phyloP scores from a whole-genome alignment of 768 basidiomycete genomes.

The Mycena latifolia region DNA sequence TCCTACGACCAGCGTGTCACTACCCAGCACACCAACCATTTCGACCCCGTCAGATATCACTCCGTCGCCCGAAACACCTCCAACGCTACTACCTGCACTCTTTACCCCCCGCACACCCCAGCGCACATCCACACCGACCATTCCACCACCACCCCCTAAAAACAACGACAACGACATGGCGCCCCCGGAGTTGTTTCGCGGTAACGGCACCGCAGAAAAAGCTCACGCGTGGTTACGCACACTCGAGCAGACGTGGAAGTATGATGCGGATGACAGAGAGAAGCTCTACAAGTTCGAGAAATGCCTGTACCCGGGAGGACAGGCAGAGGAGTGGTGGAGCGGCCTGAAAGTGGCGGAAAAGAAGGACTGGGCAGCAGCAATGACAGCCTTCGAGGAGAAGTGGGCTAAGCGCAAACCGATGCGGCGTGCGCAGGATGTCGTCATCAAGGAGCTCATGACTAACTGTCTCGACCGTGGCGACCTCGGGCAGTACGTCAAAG shows the following conservation, averaged over 20 bases:
- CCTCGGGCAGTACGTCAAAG: neutral
- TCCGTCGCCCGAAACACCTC: neutral
- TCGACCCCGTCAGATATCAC: neutral
- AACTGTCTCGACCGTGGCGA: neutral
- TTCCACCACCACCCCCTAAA: neutral
- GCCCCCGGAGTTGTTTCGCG: neutral
- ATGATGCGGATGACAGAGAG: no score
- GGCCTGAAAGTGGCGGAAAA: neutral
- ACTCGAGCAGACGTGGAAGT: no score
- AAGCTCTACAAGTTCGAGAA: no score
- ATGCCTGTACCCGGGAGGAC: no score
- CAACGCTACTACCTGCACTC: neutral
- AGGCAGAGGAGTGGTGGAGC: no score
- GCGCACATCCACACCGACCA: neutral
- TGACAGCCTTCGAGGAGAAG: neutral
- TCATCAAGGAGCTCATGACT: no score
- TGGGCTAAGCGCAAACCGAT: neutral
- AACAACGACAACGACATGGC: neutral
- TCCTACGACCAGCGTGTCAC: neutral
- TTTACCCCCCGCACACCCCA: neutral
- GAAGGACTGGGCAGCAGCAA: neutral
- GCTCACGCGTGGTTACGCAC: neutral
- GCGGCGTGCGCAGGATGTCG: neutral
- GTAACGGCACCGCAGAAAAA: conserved; percentile 1
- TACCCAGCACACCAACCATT: neutral